phyloP scores from a whole-genome alignment of 2,329 filamentous ascomycete species.

The Hymenoscyphus fraxineus region DNA sequence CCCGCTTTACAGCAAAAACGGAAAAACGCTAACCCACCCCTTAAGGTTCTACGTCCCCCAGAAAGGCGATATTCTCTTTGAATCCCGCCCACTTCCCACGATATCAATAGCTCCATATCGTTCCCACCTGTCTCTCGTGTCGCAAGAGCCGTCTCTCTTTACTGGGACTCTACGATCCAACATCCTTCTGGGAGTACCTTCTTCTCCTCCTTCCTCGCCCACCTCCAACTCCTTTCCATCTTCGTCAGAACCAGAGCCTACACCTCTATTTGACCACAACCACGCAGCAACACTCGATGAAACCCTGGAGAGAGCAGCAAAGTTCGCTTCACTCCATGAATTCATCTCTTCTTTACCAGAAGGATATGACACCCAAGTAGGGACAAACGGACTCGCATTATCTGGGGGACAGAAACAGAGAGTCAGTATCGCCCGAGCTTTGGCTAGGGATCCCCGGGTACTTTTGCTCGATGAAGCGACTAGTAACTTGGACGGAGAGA shows the following conservation, averaged over 20 bases:
- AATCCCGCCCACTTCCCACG: constrained; percentile 53
- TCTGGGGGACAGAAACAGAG: constrained; percentile 94
- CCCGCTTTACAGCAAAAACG: background rate
- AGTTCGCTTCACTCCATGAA: constrained; percentile 83
- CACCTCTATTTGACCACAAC: background rate
- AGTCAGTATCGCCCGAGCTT: constrained; percentile 76
- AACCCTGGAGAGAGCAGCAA: constrained; percentile 52
- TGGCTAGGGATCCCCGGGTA: constrained; percentile 62
- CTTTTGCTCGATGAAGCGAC: constrained; percentile 72
- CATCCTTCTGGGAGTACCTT: constrained; percentile 58
- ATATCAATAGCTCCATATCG: constrained; percentile 62
- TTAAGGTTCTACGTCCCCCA: constrained; percentile 57
- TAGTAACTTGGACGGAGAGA: constrained; percentile 49
- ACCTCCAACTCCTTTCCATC: background rate
- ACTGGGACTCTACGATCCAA: constrained; percentile 64
- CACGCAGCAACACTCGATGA: background rate
- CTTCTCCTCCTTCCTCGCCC: constrained; percentile 47
- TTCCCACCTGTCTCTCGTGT: constrained; percentile 61
- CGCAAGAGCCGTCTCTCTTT: constrained; percentile 70
- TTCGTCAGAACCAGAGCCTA: background rate
- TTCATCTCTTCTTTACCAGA: constrained; percentile 78
- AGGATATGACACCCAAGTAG: constrained; percentile 85
- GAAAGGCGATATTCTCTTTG: constrained; percentile 59
- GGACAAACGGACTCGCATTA: constrained; percentile 82
- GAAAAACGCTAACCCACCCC: background rate